Evolutionary conservation across 2,329 filamentous ascomycete species (phyloP), one percentile per base, ranked within the genome.

Genomic region (Coniochaeta sp.): DNA sequence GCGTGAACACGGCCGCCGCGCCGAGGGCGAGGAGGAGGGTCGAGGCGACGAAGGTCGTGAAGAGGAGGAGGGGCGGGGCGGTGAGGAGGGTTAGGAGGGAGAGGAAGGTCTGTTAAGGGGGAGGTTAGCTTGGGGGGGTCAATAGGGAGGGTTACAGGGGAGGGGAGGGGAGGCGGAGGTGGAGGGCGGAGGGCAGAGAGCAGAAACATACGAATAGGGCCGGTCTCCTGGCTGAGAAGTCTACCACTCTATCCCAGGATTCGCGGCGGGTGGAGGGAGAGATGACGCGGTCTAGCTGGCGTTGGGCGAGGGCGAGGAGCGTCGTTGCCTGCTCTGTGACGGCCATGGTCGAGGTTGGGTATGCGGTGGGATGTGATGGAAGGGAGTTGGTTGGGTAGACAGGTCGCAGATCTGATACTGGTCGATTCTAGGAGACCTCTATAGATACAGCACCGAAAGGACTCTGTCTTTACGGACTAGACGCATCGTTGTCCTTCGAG

Each of bases 11-110:
- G 33, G 88, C 61, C 12, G 83, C 84, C 27, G 76, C 75, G 38
- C 83, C 68, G 35, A 87, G 63, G 14, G 85, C 79, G 64, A 89
- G 78, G 55, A 83, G 65, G 56, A 85, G 67, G 53, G 84, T 79
- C 33, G 79, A 81, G 35, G 84, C 58, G 51, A 78, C 74, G 72
- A 91, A 90, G 58, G 79, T 71, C 52, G 77, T 56, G 71, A 94
- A 92, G 56, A 91, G 69, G 35, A 83, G 67, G 53, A 91, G 60
- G 1, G 89, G 89, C 13, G 88, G 66, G 52, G 82, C 77, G 13
- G 82, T 83, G 55, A 91, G 65, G 53, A 85, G 60, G 64, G 91
- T 87, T 27, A 78, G 72, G 45, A 79, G 68, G 52, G 47, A 16
- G 13, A 90, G 63, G 65, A 94, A 89, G 53, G 83, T 49, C 47